phyloP scores from a whole-genome alignment of 1,284 basidiomycete species.

The Gymnopus androsaceus region DNA sequence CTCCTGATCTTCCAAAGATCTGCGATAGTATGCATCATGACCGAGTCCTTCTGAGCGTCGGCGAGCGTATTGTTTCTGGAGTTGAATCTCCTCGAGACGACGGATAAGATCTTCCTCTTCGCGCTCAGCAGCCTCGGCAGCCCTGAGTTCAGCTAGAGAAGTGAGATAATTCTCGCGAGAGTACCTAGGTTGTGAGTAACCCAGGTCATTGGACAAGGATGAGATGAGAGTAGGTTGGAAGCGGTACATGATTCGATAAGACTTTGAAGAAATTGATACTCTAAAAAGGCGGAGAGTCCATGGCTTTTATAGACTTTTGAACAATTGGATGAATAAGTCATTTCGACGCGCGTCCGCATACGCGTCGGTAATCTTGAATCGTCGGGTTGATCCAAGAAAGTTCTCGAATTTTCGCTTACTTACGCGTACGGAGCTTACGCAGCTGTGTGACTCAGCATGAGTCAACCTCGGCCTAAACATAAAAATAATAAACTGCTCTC shows the following conservation, averaged over 20 bases:
- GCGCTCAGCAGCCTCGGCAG: conserved; percentile 31
- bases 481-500: too few species aligned
- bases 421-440: too few species aligned
- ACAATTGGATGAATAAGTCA: conserved; percentile 9
- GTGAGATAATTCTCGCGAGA: conserved; percentile 29
- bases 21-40: background rate
- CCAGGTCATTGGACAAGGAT: background rate
- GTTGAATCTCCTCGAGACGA: conserved; percentile 32
- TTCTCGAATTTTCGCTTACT: background rate
- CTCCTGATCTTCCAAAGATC: conserved; percentile 27
- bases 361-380: conserved; percentile 11
- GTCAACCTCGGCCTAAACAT: too few species aligned
- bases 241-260: conserved; percentile 1
- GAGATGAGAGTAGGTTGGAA: conserved; percentile 1
- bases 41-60: conserved; percentile 1
- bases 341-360: conserved; percentile 13
- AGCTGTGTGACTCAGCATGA: too few species aligned
- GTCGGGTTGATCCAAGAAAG: background rate
- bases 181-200: conserved; percentile 1
- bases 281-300: background rate
- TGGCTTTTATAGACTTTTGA: conserved; percentile 9
- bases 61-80: conserved; percentile 26
- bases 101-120: conserved; percentile 34
- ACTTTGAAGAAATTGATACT: conserved; percentile 2
- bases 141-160: conserved; percentile 26